Conservation (phyloP, 495 filamentous ascomycete species). For the Xylaria venustula region DNA sequence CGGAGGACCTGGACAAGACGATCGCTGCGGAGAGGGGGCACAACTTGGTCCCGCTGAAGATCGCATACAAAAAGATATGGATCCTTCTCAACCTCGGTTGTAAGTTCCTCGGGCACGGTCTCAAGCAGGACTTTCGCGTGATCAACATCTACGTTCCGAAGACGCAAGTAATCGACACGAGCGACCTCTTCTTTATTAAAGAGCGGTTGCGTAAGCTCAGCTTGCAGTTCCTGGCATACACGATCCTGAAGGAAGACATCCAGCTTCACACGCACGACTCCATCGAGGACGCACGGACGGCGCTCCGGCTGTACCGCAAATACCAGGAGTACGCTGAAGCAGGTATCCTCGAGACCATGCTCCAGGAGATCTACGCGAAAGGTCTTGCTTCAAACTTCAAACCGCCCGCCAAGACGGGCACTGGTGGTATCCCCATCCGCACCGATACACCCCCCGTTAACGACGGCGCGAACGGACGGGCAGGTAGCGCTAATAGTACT, state of each 20-base stretch:
- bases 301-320: slow-evolving; percentile 84
- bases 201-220: slow-evolving; percentile 71
- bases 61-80: slow-evolving; percentile 97
- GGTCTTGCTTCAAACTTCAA: slow-evolving; percentile 71
- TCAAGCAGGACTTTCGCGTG: slow-evolving; percentile 92
- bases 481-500: not conserved
- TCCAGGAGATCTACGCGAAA: slow-evolving; percentile 77
- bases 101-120: slow-evolving; percentile 88
- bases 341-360: slow-evolving; percentile 72
- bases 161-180: slow-evolving; percentile 88
- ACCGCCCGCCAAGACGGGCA: slow-evolving; percentile 51
- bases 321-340: slow-evolving; percentile 85
- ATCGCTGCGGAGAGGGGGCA: slow-evolving; percentile 59
- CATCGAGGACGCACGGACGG: slow-evolving; percentile 89
- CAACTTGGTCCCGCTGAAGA: slow-evolving; percentile 81
- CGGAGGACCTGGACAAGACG: slow-evolving; percentile 75
- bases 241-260: slow-evolving; percentile 84
- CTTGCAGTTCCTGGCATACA: slow-evolving; percentile 84
- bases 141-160: slow-evolving; percentile 97
- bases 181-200: slow-evolving; percentile 77
- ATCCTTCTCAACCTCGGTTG: slow-evolving; percentile 91
- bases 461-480: not conserved
- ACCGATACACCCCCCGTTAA: slow-evolving; percentile 10
- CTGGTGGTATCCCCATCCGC: slow-evolving; percentile 3
- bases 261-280: slow-evolving; percentile 88